These are phyloP conservation scores for Phytophthora citricola DNA, from an alignment of 352 stramenopile species.

Conservation along the genomic window DNA sequence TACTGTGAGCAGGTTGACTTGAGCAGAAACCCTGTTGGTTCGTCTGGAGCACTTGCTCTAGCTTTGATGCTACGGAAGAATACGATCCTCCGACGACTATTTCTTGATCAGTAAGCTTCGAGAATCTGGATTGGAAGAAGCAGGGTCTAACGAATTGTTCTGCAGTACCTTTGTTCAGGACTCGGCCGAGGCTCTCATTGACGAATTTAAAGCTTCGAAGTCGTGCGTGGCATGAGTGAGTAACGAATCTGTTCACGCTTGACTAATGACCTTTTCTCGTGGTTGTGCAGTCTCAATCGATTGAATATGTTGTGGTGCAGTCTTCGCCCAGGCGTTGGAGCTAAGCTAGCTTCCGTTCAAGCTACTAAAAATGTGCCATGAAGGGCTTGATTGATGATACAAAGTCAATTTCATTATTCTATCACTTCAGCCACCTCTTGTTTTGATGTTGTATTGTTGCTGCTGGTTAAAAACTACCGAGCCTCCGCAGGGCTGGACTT, in stretches of 20 bases:
- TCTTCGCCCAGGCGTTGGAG: constrained; percentile 34
- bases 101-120: constrained; percentile 38
- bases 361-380: constrained; percentile 9
- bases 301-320: constrained; percentile 47
- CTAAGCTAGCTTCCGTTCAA: constrained; percentile 27
- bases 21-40: constrained; percentile 42
- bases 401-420: too few species aligned
- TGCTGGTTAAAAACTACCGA: too few species aligned
- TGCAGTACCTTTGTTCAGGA: constrained; percentile 17
- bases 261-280: background rate
- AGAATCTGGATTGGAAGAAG: background rate
- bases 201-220: constrained; percentile 35
- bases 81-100: constrained; percentile 26
- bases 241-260: background rate
- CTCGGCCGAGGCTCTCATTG: constrained; percentile 33
- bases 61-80: constrained; percentile 47
- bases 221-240: constrained; percentile 26
- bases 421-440: too few species aligned
- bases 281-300: constrained; percentile 29
- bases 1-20: constrained; percentile 27
- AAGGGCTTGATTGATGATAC: too few species aligned
- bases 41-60: constrained; percentile 27
- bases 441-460: too few species aligned
- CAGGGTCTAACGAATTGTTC: too few species aligned
- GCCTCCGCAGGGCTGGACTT: too few species aligned